Evolutionary conservation across 2,329 filamentous ascomycete genomes (phyloP).

Genomic region (Diaporthe sp.): DNA sequence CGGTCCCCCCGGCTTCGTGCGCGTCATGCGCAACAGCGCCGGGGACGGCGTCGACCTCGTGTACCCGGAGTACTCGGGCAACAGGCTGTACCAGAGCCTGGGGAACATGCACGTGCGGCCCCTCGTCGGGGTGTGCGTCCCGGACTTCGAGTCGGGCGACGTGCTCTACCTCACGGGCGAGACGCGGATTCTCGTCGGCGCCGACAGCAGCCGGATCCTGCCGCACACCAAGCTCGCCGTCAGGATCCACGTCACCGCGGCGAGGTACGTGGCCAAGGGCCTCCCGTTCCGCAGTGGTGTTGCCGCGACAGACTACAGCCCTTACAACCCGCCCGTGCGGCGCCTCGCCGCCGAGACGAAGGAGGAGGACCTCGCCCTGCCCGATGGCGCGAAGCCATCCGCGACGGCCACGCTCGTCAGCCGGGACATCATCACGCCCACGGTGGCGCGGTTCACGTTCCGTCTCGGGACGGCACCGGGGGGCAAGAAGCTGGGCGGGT

Average conservation of each 20-base stretch:
- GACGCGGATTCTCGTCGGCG: constrained; percentile 73
- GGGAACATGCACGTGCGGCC: constrained; percentile 80
- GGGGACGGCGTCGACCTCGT: constrained; percentile 61
- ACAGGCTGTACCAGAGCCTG: constrained; percentile 84
- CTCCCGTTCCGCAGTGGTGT: constrained; percentile 75
- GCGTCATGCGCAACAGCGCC: constrained; percentile 68
- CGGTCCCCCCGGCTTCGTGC: constrained; percentile 78
- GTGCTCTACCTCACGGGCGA: constrained; percentile 80
- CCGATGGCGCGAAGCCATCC: not conserved
- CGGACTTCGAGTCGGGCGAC: constrained; percentile 78
- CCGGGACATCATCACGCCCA: constrained; percentile 72
- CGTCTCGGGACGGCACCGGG: constrained; percentile 41
- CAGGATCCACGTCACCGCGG: constrained; percentile 70
- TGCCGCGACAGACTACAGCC: constrained; percentile 66
- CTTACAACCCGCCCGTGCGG: constrained; percentile 82
- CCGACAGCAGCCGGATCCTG: constrained; percentile 70
- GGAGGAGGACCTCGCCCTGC: not conserved
- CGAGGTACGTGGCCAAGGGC: constrained; percentile 71
- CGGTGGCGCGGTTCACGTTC: constrained; percentile 72
- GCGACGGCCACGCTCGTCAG: constrained; percentile 65
- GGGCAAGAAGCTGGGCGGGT: constrained; percentile 47
- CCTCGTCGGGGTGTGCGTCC: constrained; percentile 75
- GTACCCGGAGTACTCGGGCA: constrained; percentile 89
- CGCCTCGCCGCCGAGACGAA: constrained; percentile 73
- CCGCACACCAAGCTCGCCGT: constrained; percentile 79